Percentiles rank a stretch among this genome's conserved stretches.
These are phyloP conservation scores for Saussurea involucrata DNA, from an alignment of 129 eudicot species.

Conservation along the genomic window DNA sequence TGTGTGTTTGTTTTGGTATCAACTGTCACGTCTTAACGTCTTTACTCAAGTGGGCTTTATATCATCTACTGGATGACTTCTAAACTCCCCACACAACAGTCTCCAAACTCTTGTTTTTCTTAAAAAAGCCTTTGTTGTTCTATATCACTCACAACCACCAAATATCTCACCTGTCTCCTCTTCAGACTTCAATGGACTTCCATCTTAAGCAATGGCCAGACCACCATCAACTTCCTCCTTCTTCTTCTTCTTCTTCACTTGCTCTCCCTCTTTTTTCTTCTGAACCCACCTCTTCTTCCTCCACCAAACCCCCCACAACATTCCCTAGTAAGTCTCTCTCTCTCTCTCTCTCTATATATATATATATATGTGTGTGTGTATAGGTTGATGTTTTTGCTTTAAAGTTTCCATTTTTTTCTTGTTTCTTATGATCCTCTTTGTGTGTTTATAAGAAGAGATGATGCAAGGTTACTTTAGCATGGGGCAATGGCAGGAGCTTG, in stretches of 20 bases:
- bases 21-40: not conserved
- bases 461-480: slow-evolving; percentile 60
- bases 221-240: slow-evolving; percentile 34
- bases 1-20: not conserved
- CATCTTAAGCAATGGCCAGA: slow-evolving; percentile 76
- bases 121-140: no score
- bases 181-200: slow-evolving; percentile 59
- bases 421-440: not conserved
- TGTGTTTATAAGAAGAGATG: slow-evolving; percentile 34
- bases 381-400: not conserved
- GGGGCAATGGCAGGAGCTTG: slow-evolving; percentile 95
- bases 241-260: slow-evolving; percentile 47
- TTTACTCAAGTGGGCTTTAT: not conserved
- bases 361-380: no score
- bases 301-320: slow-evolving; percentile 14
- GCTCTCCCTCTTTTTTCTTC: slow-evolving; percentile 41
- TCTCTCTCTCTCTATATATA: slow-evolving; percentile 27
- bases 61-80: not conserved
- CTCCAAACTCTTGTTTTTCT: no score
- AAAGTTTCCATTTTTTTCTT: not conserved
- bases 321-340: slow-evolving; percentile 10
- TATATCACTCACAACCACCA: not conserved
- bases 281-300: slow-evolving; percentile 19
- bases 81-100: not conserved
- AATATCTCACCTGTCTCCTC: slow-evolving; percentile 20